Conservation (phyloP, 169 alveolate genomes). For the Babesia ovis region DNA sequence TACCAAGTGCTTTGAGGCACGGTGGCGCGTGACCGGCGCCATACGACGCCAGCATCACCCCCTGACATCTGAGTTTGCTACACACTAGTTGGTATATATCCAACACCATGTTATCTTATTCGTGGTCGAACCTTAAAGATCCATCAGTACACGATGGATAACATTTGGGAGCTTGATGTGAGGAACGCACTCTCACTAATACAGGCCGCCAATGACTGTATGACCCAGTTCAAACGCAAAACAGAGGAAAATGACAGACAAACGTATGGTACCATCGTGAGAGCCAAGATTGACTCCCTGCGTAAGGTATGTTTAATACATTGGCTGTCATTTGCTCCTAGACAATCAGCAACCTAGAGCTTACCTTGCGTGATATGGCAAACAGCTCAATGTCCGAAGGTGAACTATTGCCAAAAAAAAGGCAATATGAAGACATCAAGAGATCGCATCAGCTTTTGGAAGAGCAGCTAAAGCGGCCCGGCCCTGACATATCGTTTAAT, state of each 20-base stretch:
- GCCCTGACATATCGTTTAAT: no score
- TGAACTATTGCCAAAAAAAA: background rate
- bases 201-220: constrained; percentile 30
- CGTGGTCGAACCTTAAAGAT: no score
- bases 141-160: constrained; percentile 53
- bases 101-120: no score
- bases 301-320: constrained; percentile 19
- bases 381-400: background rate
- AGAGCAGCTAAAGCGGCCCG: constrained; percentile 2
- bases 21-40: background rate
- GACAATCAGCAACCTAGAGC: constrained; percentile 60
- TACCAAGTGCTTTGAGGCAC: background rate
- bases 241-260: constrained; percentile 23
- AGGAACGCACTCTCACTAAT: constrained; percentile 40
- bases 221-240: constrained; percentile 22
- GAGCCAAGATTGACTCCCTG: constrained; percentile 60
- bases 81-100: no score
- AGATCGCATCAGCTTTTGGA: constrained; percentile 42
- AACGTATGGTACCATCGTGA: constrained; percentile 41
- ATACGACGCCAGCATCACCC: background rate
- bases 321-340: background rate
- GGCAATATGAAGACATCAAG: constrained; percentile 38
- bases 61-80: background rate
- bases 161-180: constrained; percentile 64
- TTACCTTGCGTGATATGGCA: constrained; percentile 40